Percentiles rank a stretch among this genome's conserved stretches.
Conservation (phyloP, 176 grass and related monocot genomes). For the Oryza rufipogon region DNA sequence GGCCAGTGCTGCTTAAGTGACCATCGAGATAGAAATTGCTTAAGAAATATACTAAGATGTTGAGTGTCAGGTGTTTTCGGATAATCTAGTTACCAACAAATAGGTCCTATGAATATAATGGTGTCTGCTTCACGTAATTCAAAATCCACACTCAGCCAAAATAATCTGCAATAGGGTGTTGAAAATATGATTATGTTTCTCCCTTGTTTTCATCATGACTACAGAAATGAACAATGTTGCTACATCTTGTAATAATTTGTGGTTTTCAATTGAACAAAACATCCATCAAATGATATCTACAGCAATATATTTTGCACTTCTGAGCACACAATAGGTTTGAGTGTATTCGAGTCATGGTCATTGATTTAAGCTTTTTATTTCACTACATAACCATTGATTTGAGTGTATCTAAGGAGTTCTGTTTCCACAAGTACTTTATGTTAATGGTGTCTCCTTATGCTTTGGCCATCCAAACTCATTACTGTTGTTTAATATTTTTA, state of each 20-base stretch:
- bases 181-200: background rate
- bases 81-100: background rate
- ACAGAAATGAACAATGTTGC: background rate
- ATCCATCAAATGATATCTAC: background rate
- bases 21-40: background rate
- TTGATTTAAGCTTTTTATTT: background rate
- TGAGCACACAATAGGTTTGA: background rate
- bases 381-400: background rate
- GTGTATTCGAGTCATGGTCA: background rate
- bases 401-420: background rate
- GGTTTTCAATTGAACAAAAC: background rate
- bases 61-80: background rate
- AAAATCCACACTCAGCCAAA: background rate
- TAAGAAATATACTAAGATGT: background rate
- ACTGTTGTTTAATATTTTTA: background rate
- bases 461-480: background rate
- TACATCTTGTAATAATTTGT: background rate
- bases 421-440: background rate
- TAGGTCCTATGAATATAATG: background rate
- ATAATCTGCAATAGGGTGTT: background rate
- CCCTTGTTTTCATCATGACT: background rate
- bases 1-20: too few species aligned
- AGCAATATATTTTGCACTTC: background rate
- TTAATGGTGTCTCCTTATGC: background rate
- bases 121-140: background rate